phyloP scores from a whole-genome alignment of 805 yeast genomes.

The Zygoascus biomembranicola region DNA sequence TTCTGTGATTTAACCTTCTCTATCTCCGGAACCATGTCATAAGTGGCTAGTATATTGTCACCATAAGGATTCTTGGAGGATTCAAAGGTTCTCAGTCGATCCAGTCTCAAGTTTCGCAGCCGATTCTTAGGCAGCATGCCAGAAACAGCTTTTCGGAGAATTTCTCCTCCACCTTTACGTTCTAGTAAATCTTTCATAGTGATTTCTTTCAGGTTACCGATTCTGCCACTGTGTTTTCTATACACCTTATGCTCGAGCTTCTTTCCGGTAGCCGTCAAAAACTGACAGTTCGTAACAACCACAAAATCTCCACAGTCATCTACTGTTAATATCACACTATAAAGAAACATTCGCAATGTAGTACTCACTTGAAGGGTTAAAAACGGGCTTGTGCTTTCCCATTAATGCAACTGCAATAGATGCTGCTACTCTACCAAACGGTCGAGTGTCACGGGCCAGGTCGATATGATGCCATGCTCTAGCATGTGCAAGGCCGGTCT shows the following conservation, averaged over 20 bases:
- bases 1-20: not conserved
- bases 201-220: constrained; percentile 78
- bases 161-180: constrained; percentile 83
- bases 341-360: not conserved
- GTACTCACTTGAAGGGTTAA: constrained; percentile 43
- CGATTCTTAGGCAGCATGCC: constrained; percentile 95
- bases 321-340: constrained; percentile 2
- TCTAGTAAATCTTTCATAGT: constrained; percentile 71
- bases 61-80: constrained; percentile 84
- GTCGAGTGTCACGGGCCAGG: constrained; percentile 70
- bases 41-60: constrained; percentile 75
- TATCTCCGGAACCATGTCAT: constrained; percentile 44
- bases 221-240: constrained; percentile 83
- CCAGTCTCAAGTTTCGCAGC: constrained; percentile 68
- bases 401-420: constrained; percentile 78
- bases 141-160: constrained; percentile 78
- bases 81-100: constrained; percentile 78
- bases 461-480: constrained; percentile 96
- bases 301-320: constrained; percentile 94
- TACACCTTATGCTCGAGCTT: constrained; percentile 74
- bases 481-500: constrained; percentile 68
- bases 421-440: constrained; percentile 88
- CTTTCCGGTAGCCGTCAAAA: constrained; percentile 74
- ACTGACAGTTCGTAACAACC: constrained; percentile 87
- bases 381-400: constrained; percentile 97